phyloP scores from a whole-genome alignment of 805 yeast species.

The Candida tibetensis region DNA sequence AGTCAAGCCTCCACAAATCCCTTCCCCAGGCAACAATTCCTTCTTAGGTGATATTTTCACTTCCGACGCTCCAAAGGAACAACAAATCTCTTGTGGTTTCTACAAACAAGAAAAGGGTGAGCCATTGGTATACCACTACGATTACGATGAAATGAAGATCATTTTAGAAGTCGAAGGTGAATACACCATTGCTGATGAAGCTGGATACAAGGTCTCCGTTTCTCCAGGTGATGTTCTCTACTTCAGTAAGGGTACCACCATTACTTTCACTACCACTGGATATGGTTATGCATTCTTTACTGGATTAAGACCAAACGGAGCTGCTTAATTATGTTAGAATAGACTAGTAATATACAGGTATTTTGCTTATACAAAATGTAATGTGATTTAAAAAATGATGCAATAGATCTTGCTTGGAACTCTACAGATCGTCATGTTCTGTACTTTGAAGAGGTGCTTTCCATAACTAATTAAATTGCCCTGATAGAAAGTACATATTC shows the following conservation, averaged over 20 bases:
- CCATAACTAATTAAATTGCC: no score
- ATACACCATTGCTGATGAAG: slow-evolving; percentile 59
- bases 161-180: slow-evolving; percentile 67
- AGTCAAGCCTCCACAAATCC: slow-evolving; percentile 55
- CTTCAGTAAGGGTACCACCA: slow-evolving; percentile 66
- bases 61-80: slow-evolving; percentile 57
- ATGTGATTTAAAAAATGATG: no score
- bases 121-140: slow-evolving; percentile 63
- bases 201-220: slow-evolving; percentile 55
- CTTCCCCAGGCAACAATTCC: slow-evolving; percentile 65
- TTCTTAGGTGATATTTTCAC: slow-evolving; percentile 66
- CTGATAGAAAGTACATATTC: no score
- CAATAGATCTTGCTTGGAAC: no score
- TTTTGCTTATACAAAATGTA: no score
- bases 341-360: no score
- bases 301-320: slow-evolving; percentile 51
- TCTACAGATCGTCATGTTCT: no score
- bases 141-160: slow-evolving; percentile 59
- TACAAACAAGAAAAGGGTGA: slow-evolving; percentile 68
- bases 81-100: slow-evolving; percentile 65
- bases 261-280: slow-evolving; percentile 59
- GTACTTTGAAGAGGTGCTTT: no score
- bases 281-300: slow-evolving; percentile 63
- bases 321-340: no score
- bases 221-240: slow-evolving; percentile 66